These are phyloP conservation scores for Aspergillus versicolor DNA, from an alignment of 2,329 filamentous ascomycete genomes.

Conservation along the genomic window DNA sequence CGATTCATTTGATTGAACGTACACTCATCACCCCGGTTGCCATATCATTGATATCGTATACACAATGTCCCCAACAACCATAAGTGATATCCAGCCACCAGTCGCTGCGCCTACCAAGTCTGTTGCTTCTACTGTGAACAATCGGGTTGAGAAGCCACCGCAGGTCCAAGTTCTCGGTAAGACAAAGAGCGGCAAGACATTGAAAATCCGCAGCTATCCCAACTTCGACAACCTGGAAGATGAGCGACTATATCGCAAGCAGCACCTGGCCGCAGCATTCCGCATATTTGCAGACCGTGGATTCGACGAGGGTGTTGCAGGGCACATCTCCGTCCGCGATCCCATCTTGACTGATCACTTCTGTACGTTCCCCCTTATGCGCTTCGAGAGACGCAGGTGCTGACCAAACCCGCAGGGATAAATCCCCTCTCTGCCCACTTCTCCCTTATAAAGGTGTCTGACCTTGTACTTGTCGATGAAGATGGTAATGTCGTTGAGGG, in stretches of 20 bases:
- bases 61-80: slow-evolving; percentile 4
- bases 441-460: slow-evolving; percentile 42
- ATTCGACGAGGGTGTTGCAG: slow-evolving; percentile 26
- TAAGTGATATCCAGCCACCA: not conserved
- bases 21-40: too few relatives aligned
- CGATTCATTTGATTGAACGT: too few relatives aligned
- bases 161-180: slow-evolving; percentile 14
- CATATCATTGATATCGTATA: too few relatives aligned
- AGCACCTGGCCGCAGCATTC: slow-evolving; percentile 48
- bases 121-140: not conserved
- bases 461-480: slow-evolving; percentile 47
- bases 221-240: slow-evolving; percentile 31
- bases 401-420: slow-evolving; percentile 17
- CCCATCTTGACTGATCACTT: slow-evolving; percentile 32
- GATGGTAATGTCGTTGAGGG: slow-evolving; percentile 46
- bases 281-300: slow-evolving; percentile 19
- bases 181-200: slow-evolving; percentile 9
- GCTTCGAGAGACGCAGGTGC: not conserved
- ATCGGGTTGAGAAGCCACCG: not conserved
- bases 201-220: slow-evolving; percentile 12
- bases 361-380: slow-evolving; percentile 25
- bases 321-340: slow-evolving; percentile 47
- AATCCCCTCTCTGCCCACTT: slow-evolving; percentile 39
- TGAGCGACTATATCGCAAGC: slow-evolving; percentile 43
- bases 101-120: not conserved